A percentile compares a stretch with the other conserved stretches of the same genome.
Evolutionary conservation across 495 filamentous ascomycete species (phyloP).

Genomic region (Aspergillus carlsbadensis): DNA sequence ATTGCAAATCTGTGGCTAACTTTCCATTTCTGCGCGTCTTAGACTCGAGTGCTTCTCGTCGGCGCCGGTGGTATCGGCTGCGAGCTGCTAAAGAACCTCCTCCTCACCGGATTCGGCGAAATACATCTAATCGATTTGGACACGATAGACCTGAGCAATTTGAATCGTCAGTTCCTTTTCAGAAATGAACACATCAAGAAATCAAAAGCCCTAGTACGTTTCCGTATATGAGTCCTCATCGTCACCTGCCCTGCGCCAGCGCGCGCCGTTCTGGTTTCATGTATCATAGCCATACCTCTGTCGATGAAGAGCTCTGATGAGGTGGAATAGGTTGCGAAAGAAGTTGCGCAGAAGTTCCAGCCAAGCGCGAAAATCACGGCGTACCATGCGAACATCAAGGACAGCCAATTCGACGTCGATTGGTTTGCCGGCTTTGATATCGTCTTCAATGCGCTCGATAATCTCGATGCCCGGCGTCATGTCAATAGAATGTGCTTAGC

Average conservation of each 20-base stretch:
- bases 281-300: background rate
- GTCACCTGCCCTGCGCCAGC: constrained; percentile 7
- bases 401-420: constrained; percentile 80
- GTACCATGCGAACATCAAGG: constrained; percentile 95
- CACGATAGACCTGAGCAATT: constrained; percentile 95
- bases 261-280: background rate
- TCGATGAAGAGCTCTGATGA: background rate
- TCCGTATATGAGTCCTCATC: background rate
- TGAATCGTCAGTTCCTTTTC: constrained; percentile 98
- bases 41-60: constrained; percentile 91
- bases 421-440: constrained; percentile 84
- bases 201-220: constrained; percentile 83
- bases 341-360: constrained; percentile 88
- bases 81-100: constrained; percentile 95
- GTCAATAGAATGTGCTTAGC: constrained; percentile 98
- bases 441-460: constrained; percentile 97
- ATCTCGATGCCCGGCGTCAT: constrained; percentile 89
- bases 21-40: constrained; percentile 11
- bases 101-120: constrained; percentile 89
- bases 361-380: constrained; percentile 84
- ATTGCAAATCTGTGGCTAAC: constrained; percentile 17
- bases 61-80: constrained; percentile 97
- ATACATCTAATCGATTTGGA: constrained; percentile 96
- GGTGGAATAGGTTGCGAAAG: constrained; percentile 78
- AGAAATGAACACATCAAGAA: constrained; percentile 97